Evolutionary conservation across 2,329 filamentous ascomycete genomes (phyloP).

Genomic region (Amesomyces nigricolor): DNA sequence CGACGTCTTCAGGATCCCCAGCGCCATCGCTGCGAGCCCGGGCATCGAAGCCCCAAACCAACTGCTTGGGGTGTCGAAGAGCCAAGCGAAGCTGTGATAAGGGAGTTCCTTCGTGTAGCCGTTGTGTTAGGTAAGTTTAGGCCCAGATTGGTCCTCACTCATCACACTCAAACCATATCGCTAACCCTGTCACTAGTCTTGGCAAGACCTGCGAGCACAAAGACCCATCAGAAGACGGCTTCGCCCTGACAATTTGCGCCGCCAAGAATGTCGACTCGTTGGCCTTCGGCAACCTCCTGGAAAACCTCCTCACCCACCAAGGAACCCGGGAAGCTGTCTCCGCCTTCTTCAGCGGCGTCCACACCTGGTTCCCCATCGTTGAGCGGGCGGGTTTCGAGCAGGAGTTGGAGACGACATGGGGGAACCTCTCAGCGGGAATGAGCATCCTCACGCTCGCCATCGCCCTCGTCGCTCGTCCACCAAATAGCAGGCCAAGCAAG

Average conservation of each 20-base stretch:
- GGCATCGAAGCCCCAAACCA: slow-evolving; percentile 24
- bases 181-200: not conserved
- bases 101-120: not conserved
- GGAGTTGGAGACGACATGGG: slow-evolving; percentile 25
- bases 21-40: slow-evolving; percentile 17
- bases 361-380: slow-evolving; percentile 30
- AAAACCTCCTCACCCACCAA: slow-evolving; percentile 24
- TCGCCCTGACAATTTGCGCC: slow-evolving; percentile 26
- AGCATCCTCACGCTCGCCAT: slow-evolving; percentile 28
- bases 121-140: not conserved
- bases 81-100: slow-evolving; percentile 29
- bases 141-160: too few relatives aligned
- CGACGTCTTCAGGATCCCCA: slow-evolving; percentile 20
- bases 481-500: slow-evolving; percentile 18
- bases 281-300: slow-evolving; percentile 25
- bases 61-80: slow-evolving; percentile 28
- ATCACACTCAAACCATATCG: not conserved
- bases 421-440: slow-evolving; percentile 27
- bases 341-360: slow-evolving; percentile 27
- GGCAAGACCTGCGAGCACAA: slow-evolving; percentile 6
- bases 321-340: slow-evolving; percentile 24
- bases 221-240: slow-evolving; percentile 6
- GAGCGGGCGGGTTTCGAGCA: slow-evolving; percentile 25
- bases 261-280: slow-evolving; percentile 27
- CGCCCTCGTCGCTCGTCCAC: slow-evolving; percentile 25